phyloP scores from a whole-genome alignment of 192 early-diverging fungal species.

The Backusella luteola region DNA sequence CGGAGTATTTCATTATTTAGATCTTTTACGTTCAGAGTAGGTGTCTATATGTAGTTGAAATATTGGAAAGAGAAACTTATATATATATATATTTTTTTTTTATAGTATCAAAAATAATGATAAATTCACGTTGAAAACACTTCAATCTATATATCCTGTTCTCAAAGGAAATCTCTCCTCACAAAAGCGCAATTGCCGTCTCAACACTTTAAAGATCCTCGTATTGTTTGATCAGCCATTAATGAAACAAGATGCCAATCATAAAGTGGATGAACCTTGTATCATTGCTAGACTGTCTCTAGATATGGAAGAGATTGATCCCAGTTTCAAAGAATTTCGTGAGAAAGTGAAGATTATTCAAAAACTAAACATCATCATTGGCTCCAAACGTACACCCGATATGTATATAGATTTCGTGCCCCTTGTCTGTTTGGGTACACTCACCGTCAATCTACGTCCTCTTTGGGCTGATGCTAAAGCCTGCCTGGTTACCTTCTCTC shows the following conservation, averaged over 20 bases:
- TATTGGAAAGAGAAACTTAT: not conserved
- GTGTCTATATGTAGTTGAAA: not conserved
- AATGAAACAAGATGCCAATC: constrained; percentile 35
- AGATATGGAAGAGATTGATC: constrained; percentile 62
- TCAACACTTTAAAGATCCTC: constrained; percentile 71
- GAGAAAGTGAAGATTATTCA: constrained; percentile 80
- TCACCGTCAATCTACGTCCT: constrained; percentile 80
- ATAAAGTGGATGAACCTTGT: constrained; percentile 37
- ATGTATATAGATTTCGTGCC: constrained; percentile 68
- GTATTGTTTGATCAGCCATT: constrained; percentile 63
- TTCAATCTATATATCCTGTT: constrained; percentile 50
- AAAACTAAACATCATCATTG: constrained; percentile 62
- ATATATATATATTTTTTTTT: not conserved
- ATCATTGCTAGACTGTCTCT: constrained; percentile 54
- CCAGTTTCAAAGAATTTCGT: constrained; percentile 65
- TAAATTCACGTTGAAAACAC: constrained; percentile 23
- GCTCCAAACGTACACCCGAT: constrained; percentile 61
- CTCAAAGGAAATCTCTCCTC: constrained; percentile 63
- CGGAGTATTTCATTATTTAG: constrained; percentile 45
- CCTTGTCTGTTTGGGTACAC: constrained; percentile 64
- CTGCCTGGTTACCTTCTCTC: constrained; percentile 53
- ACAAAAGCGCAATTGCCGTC: constrained; percentile 50
- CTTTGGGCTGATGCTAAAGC: constrained; percentile 79
- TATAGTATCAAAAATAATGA: constrained; percentile 21
- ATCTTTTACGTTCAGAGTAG: constrained; percentile 23